Evolutionary conservation across 148 eudicot species (phyloP).

Genomic region (Fagopyrum esculentum): DNA sequence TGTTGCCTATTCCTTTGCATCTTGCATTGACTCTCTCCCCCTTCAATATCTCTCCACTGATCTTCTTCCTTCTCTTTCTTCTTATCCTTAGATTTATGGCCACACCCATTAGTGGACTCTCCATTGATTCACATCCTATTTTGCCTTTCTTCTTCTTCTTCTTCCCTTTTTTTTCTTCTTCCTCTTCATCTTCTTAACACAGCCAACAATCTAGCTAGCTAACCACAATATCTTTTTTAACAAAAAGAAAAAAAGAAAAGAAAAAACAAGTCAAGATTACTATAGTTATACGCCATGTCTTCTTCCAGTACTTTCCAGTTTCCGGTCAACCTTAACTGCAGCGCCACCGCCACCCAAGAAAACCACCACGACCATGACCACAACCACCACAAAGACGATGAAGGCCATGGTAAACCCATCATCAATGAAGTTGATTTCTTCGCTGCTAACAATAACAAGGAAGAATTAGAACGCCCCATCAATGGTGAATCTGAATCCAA

Average conservation of each 20-base stretch:
- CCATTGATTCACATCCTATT: constrained; percentile 47
- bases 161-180: constrained; percentile 4
- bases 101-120: constrained; percentile 41
- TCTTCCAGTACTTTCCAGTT: constrained; percentile 33
- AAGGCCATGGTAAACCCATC: not conserved
- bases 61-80: constrained; percentile 16
- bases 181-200: not conserved
- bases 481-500: not conserved
- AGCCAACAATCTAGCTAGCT: not conserved
- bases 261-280: not conserved
- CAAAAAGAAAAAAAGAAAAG: not conserved
- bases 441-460: constrained; percentile 22
- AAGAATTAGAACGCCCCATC: not conserved
- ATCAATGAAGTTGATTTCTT: constrained; percentile 58
- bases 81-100: constrained; percentile 30
- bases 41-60: constrained; percentile 8
- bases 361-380: constrained; percentile 7
- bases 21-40: constrained; percentile 16
- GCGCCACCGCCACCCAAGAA: not conserved
- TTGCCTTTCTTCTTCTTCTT: not conserved
- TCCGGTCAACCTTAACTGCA: constrained; percentile 32
- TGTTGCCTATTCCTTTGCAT: constrained; percentile 49
- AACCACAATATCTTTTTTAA: no score
- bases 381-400: constrained; percentile 13
- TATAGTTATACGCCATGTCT: not conserved